Evolutionary conservation across 768 basidiomycete species (phyloP), one percentile per base, ranked within the genome.

Genomic region (Termitomyces sp.): DNA sequence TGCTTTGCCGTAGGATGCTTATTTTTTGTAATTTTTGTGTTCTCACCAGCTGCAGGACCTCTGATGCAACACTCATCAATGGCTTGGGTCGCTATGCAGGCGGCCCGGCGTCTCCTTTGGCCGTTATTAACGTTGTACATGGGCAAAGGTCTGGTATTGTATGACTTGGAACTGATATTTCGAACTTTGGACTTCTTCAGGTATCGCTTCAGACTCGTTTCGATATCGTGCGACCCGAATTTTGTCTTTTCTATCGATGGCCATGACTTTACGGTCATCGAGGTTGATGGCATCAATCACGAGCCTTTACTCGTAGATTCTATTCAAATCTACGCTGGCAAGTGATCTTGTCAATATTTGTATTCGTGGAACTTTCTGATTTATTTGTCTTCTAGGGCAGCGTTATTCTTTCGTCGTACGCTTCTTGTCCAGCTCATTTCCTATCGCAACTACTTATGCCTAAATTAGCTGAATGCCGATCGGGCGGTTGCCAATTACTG

Each of bases 121-220:
- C 75, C 2, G 68, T 78, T 9, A 68, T 78, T 54, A 72, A 74
- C 40, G 78, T 84, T 35, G 47, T 62, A 8, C 54, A 51, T 0
- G 74, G 74, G 18, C 65, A 68, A 49, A 70, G 81, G 22, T 38
- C 35, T 35, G 50, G 1, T 26, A 36, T 18, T 10, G 7, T 20
- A 33, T 33, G 2, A 33, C 33, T 24, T 1, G 33, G 5, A 9
- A 36, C 18, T 36, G 5, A 13, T 7, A 14, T 26, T 2, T 26
- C 20, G 5, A 24, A 51, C 35, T 24, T 50, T 20, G 13, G 14
- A 3, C 3, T 32, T 48, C 13, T 20, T 16, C 13, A 50, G 49
- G 33, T 84, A 84, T 61, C 77, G 84, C 24, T 78, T 84, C 67
- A 77, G 82, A 4, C 38, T 85, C 2, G 60, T 84, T 52, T 69